These are phyloP conservation scores for Oryza officinalis DNA, from an alignment of 176 grass and related monocot genomes.

Conservation along the genomic window DNA sequence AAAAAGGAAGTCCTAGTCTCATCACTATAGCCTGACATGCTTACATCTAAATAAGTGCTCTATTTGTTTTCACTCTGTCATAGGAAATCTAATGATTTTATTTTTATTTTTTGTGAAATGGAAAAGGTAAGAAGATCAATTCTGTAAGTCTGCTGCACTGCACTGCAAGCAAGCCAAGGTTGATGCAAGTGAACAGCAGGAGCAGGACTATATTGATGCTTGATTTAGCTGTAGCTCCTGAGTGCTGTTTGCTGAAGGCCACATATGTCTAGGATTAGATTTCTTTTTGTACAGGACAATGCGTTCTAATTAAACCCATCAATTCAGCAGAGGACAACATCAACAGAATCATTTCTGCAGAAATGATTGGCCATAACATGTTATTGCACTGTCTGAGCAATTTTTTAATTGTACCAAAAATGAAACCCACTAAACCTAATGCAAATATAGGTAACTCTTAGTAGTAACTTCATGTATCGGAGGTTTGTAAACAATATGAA, in stretches of 20 bases:
- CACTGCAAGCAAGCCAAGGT: too few relatives aligned
- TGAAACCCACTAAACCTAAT: conserved; percentile 2
- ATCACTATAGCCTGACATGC: background rate
- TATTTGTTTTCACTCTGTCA: too few relatives aligned
- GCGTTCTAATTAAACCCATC: background rate
- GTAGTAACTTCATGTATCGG: background rate
- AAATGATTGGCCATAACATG: background rate
- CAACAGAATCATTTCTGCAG: background rate
- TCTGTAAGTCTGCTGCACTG: too few relatives aligned
- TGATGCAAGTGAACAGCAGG: too few relatives aligned
- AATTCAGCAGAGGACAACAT: background rate
- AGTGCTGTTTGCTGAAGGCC: too few relatives aligned
- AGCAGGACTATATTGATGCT: too few relatives aligned
- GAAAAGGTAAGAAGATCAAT: too few relatives aligned
- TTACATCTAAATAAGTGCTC: background rate
- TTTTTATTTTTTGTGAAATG: too few relatives aligned
- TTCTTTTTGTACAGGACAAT: too few relatives aligned
- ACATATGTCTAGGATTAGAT: too few relatives aligned
- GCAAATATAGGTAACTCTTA: background rate
- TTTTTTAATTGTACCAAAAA: background rate
- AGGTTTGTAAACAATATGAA: conserved; percentile 26
- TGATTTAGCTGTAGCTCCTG: too few relatives aligned
- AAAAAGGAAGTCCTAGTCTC: background rate
- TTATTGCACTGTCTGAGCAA: background rate
- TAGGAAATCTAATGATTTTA: too few relatives aligned